These are phyloP conservation scores for Marsdenia floribunda DNA, from an alignment of 257 asterid genomes.

Conservation along the genomic window DNA sequence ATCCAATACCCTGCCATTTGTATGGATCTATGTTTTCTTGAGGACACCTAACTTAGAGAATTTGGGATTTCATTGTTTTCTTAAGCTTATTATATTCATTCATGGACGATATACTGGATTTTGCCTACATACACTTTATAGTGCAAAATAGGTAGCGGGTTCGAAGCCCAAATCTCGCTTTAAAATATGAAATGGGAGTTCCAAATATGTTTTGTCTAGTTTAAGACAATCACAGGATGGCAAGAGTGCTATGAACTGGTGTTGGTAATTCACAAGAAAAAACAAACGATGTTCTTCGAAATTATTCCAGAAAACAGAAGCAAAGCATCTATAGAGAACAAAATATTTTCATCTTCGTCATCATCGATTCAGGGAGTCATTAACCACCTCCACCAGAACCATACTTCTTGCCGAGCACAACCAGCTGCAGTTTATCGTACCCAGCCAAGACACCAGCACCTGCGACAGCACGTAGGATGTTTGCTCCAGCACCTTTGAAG, in stretches of 20 bases:
- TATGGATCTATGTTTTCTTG: background rate
- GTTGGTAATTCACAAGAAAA: background rate
- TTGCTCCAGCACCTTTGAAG: conserved; percentile 83
- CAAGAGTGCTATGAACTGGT: background rate
- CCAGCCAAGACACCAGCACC: conserved; percentile 85
- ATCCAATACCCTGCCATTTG: background rate
- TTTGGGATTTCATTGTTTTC: background rate
- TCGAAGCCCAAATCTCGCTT: background rate
- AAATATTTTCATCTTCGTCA: conserved; percentile 26
- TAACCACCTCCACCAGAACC: conserved; percentile 63
- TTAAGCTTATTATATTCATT: background rate
- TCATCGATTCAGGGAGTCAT: conserved; percentile 17
- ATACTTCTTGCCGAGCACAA: conserved; percentile 57
- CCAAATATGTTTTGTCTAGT: background rate
- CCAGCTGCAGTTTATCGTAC: conserved; percentile 66
- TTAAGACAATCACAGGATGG: background rate
- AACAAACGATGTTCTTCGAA: background rate
- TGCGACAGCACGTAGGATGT: conserved; percentile 69
- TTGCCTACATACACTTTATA: no score
- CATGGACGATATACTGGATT: background rate
- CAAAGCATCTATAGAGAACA: conserved; percentile 1
- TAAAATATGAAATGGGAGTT: background rate
- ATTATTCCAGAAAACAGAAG: conserved; percentile 12
- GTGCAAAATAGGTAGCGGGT: background rate
- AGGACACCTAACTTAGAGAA: background rate